Conservation (phyloP, 352 stramenopile genomes). For the Globisporangium apiculatum region DNA sequence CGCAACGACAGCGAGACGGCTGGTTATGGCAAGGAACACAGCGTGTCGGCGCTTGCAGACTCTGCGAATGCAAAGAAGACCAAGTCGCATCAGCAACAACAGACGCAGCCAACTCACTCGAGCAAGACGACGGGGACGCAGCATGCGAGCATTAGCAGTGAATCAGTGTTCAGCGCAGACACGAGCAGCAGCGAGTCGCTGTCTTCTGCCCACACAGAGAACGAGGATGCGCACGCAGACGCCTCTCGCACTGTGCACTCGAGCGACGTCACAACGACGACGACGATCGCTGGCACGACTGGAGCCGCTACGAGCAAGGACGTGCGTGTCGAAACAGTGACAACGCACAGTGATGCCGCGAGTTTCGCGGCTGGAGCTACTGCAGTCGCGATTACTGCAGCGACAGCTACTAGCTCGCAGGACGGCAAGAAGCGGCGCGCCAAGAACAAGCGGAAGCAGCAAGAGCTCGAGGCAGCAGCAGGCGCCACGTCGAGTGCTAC, state of each 20-base stretch:
- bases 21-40: no score
- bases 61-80: no score
- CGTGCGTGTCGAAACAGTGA: not conserved
- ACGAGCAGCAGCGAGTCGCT: no score
- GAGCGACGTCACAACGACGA: not conserved
- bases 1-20: no score
- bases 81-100: no score
- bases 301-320: not conserved
- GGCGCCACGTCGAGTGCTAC: not conserved
- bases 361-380: not conserved
- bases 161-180: no score
- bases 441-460: slow-evolving; percentile 16
- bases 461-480: slow-evolving; percentile 1
- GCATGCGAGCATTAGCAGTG: no score
- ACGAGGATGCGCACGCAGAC: not conserved
- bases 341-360: not conserved
- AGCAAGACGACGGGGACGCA: no score
- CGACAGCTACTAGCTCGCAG: slow-evolving; percentile 1
- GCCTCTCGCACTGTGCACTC: no score
- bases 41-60: no score
- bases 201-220: not conserved
- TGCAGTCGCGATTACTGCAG: not conserved
- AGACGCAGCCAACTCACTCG: no score
- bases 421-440: slow-evolving; percentile 14
- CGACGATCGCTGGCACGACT: not conserved